Evolutionary conservation across 371 early-diverging fungal genomes (phyloP).

Genomic region (Lichtheimia hyalospora): DNA sequence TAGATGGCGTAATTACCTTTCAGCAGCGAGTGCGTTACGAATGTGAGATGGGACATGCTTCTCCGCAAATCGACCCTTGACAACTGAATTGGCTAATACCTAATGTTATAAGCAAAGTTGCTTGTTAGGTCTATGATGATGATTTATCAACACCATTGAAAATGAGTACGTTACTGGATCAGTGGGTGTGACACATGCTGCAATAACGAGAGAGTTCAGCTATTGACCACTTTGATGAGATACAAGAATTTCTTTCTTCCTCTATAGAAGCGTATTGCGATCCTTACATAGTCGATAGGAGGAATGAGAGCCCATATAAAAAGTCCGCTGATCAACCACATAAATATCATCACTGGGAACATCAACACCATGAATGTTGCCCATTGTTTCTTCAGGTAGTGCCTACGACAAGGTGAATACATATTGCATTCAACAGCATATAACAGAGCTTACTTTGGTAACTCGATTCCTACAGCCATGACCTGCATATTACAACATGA

Average conservation of each 20-base stretch:
- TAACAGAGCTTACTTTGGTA: constrained; percentile 61
- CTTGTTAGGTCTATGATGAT: too few species aligned
- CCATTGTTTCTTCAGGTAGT: constrained; percentile 60
- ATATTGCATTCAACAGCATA: background rate
- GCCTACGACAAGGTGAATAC: constrained; percentile 24
- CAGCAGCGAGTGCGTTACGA: constrained; percentile 86
- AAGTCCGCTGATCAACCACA: constrained; percentile 82
- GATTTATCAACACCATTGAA: too few species aligned
- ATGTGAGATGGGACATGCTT: constrained; percentile 86
- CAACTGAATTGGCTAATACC: constrained; percentile 91
- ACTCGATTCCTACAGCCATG: constrained; percentile 83
- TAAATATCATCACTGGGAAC: constrained; percentile 81
- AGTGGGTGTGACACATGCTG: constrained; percentile 92
- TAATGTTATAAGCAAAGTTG: constrained; percentile 8
- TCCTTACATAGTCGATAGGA: constrained; percentile 63
- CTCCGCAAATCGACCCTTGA: constrained; percentile 96
- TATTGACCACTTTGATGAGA: constrained; percentile 14
- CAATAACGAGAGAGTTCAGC: constrained; percentile 77
- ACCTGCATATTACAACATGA: constrained; percentile 41
- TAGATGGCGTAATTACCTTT: constrained; percentile 50
- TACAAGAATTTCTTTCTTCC: background rate
- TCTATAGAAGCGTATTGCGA: background rate
- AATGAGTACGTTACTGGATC: constrained; percentile 73
- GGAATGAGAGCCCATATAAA: constrained; percentile 70
- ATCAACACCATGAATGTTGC: constrained; percentile 75